Base-by-base conservation (phyloP, 257 asterid species). In the Striga asiatica region DNA sequence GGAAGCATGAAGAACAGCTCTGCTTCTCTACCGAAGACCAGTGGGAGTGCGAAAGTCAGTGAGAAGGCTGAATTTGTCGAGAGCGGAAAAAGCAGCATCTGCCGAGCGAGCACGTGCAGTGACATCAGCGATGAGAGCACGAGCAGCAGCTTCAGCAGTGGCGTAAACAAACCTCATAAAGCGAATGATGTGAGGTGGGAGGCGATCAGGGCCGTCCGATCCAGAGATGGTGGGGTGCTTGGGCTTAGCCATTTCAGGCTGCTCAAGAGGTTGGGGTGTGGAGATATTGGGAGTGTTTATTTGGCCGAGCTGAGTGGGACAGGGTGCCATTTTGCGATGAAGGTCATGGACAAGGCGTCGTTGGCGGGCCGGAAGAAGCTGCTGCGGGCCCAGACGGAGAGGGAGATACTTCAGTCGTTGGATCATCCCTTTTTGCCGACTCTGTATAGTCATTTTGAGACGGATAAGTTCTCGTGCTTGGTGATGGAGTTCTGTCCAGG, bases 361-460 rank as follows among this genome's bases (percentile, higher is more conserved):
- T 59, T 76, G 48, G 78, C 78, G 9, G 61, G 78, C 14, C 77
- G 80, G 8, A 77, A 77, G 77, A 77, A 77, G 74, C 83, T 77
- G 58, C 68, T 77, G 46, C 83, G 83, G 50, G 78, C 83, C 27
- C 83, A 77, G 65, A 71, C 80, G 8, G 83, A 77, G 62, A 50
- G 83, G 53, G 83, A 74, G 60, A 77, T 77, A 61, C 48, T 77
- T 10, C 78, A 74, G 58, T 77, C 80, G 21, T 62, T 77, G 14
- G 83, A 77, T 54, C 83, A 77, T 47, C 83, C 83, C n/a, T 77
- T 77, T 65, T 78, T 77, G 61, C 83, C 83, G 3, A 72, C 80
- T 8, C 75, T 77, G 12, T 74, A 73, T 64, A 13, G 59, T 43
- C 78, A 76, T 67, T 75, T 75, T 11, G 81, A 75, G 63, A 75